Base-by-base conservation (phyloP, 805 yeast genomes). In the Hanseniaspora mollemarum region DNA sequence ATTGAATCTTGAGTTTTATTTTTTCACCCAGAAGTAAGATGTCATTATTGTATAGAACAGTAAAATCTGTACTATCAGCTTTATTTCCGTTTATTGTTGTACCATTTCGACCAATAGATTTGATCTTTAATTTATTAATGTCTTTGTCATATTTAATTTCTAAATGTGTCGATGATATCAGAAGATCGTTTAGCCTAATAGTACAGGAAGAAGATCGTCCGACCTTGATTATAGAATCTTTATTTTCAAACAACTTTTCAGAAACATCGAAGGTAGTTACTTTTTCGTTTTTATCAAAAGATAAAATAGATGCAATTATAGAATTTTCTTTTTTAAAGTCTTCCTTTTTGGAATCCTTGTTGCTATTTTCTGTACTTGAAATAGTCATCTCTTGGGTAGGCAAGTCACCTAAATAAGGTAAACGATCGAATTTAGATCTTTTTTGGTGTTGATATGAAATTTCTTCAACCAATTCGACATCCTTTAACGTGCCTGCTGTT, bases 261-360 rank as follows among this genome's bases (percentile, higher is more conserved):
- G 52, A 51, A 0, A 81, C 79, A 57, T 77, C 78, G 55, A 77
- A 45, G 26, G 29, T 8, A 3, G 33, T 26, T 6, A 15, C 2
- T 12, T 8, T 10, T 16, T 28, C n/a, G 6, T 15, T 12, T 2
- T 40, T 29, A 7, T 31, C 35, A 4, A 22, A 3, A 12, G 35
- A 32, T 19, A 16, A 10, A 24, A 48, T 18, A 1, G 45, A 40
- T 5, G 45, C 51, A 8, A 48, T 36, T 7, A 25, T 13, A 16
- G 16, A 21, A 29, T 45, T 29, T 18, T 24, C 16, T 1, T 36
- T 29, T 25, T 46, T 9, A n/a, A 39, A 7, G 18, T 24, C 2
- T 35, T 12, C 4, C 24, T 22, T 16, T 5, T 21, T 4, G n/a
- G 12, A 5, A 35, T 28, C 12, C 25, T 8, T 5, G 31, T 28